Evolutionary conservation across 768 basidiomycete genomes (phyloP), one percentile per base, ranked within the genome.

Genomic region (Termitomyces sp.): DNA sequence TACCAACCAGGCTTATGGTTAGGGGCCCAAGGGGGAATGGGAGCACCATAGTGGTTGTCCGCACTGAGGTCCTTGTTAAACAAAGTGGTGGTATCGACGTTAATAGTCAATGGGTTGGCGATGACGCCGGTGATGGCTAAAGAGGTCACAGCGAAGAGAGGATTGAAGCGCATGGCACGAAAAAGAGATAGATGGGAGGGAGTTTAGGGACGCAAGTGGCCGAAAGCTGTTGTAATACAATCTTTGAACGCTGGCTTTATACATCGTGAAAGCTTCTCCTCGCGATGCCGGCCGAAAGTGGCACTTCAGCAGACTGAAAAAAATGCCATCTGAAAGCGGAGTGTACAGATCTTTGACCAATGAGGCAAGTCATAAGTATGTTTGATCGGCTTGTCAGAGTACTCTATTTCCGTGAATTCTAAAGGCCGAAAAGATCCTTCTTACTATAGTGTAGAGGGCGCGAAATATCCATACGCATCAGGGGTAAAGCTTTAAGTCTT

Each of bases 1-100:
- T 79, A 80, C 79, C 79, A 81, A 46, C 79, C 79, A 49, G 79
- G 79, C 32, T 73, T 57, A 38, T 69, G 48, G 4, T 66, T 70
- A 43, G 63, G 42, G 11, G 67, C 58, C 79, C 78, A 79, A 34
- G 79, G 79, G 34, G 74, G 69, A 42, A 63, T 61, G 9, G 79
- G 79, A 34, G 79, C 69, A 49, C 75, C 75, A 59, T 77, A 81
- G 61, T 72, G 51, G 64, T 75, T 79, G 46, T 49, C 51, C 32
- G 58, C 46, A 37, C 68, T 72, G 59, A 79, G 65, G 62, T 77
- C 72, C 56, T 64, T 61, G 2, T 70, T 72, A 20, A 73, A 51
- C 25, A 72, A 20, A 50, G 53, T 45, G 29, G 17, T 29, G 57
- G 51, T 42, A 60, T 69, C 61, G 58, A 69, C 43, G 52, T 56